Percentiles rank a stretch among this genome's conserved stretches.
phyloP scores from a whole-genome alignment of 2,329 filamentous ascomycete species.

The Drechmeria coniospora region DNA sequence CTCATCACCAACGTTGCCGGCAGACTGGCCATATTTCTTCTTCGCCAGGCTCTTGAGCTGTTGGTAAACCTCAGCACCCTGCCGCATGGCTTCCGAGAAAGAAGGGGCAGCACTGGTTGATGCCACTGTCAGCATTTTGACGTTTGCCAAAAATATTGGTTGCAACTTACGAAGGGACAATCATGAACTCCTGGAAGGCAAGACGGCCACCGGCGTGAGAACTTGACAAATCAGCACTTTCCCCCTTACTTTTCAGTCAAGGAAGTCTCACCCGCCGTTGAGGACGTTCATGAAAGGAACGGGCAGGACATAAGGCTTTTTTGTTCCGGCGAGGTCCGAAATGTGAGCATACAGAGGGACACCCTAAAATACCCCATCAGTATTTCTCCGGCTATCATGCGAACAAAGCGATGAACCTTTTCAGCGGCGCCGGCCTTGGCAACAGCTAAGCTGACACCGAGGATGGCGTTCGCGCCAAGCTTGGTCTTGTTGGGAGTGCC shows the following conservation, averaged over 20 bases:
- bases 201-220: constrained; percentile 95
- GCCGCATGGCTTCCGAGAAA: constrained; percentile 91
- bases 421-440: constrained; percentile 82
- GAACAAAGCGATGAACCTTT: constrained; percentile 39
- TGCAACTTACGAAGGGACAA: constrained; percentile 56
- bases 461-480: constrained; percentile 77
- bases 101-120: constrained; percentile 59
- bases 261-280: constrained; percentile 46
- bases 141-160: not conserved
- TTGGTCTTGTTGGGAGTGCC: constrained; percentile 77
- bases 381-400: not conserved
- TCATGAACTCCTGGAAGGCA: constrained; percentile 95
- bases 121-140: constrained; percentile 5
- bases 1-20: constrained; percentile 98
- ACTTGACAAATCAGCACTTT: constrained; percentile 22
- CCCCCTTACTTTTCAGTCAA: not conserved
- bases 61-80: constrained; percentile 96
- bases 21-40: constrained; percentile 98
- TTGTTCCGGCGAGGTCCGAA: constrained; percentile 74
- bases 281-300: constrained; percentile 91
- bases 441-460: constrained; percentile 70
- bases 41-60: constrained; percentile 92
- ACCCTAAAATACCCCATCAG: constrained; percentile 27
- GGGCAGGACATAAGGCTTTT: constrained; percentile 82
- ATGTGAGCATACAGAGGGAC: constrained; percentile 80